Percentiles rank a stretch among this genome's conserved stretches.
Evolutionary conservation across 331 rosid genomes (phyloP).

Genomic region (Rhamnella rubrinervis): DNA sequence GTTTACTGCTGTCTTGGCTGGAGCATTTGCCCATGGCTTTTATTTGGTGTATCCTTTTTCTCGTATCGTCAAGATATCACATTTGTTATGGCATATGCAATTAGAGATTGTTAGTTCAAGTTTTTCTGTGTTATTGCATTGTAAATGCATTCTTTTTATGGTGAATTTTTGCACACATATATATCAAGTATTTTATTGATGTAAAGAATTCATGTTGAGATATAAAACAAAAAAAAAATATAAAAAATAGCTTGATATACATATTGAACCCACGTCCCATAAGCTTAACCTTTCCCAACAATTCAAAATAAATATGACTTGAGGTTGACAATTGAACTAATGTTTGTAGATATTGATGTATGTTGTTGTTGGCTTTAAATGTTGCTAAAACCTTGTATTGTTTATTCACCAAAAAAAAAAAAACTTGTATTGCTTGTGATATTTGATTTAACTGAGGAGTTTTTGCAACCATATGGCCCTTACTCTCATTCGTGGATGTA

Average conservation of each 20-base stretch:
- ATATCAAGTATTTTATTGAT: too few species aligned
- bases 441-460: neutral
- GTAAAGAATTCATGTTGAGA: too few species aligned
- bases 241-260: too few species aligned
- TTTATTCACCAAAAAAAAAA: too few species aligned
- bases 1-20: constrained; percentile 70
- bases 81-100: too few species aligned
- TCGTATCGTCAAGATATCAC: neutral
- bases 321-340: neutral
- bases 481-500: too few species aligned
- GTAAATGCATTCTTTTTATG: neutral
- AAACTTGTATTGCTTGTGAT: neutral
- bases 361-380: neutral
- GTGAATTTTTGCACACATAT: too few species aligned
- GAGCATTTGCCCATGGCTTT: constrained; percentile 81
- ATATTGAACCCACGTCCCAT: too few species aligned
- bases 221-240: too few species aligned
- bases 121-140: neutral
- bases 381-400: neutral
- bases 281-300: too few species aligned
- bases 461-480: too few species aligned
- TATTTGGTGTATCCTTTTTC: constrained; percentile 91
- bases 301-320: neutral
- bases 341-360: neutral
- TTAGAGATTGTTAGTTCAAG: too few species aligned